These are phyloP conservation scores for Rhododendron ovatum DNA, from an alignment of 148 eudicot genomes.

Conservation along the genomic window DNA sequence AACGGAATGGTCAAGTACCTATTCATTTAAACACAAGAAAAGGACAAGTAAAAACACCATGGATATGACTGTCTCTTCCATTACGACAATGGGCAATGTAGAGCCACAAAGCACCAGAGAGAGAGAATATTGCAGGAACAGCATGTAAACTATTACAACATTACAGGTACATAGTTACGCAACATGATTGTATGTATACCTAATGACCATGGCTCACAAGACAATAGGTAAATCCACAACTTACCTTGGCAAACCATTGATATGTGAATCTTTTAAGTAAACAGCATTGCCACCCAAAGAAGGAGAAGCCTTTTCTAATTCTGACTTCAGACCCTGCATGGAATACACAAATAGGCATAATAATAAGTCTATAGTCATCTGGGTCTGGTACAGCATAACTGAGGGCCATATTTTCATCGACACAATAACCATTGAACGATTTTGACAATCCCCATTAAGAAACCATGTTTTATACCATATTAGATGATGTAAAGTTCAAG, in stretches of 20 bases:
- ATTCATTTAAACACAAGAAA: constrained; percentile 3
- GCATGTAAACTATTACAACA: neutral
- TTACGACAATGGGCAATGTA: neutral
- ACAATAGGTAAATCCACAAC: constrained; percentile 1
- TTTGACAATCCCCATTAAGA: neutral
- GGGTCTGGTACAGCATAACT: neutral
- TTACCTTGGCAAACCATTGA: constrained; percentile 86
- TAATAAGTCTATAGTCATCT: neutral
- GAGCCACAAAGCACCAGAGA: neutral
- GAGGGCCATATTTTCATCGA: neutral
- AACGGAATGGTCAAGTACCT: constrained; percentile 94
- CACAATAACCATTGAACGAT: neutral
- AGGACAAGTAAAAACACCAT: neutral
- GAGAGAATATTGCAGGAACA: neutral
- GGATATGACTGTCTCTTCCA: neutral
- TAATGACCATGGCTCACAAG: neutral
- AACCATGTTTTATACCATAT: neutral
- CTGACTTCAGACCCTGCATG: constrained; percentile 80
- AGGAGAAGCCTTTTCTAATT: constrained; percentile 86
- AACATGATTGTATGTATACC: neutral
- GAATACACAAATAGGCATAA: neutral
- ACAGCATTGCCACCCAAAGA: constrained; percentile 81
- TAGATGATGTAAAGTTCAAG: neutral
- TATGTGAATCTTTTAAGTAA: constrained; percentile 75
- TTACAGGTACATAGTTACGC: neutral